Conservation (phyloP, 768 basidiomycete species). For the Trametes cingulata region DNA sequence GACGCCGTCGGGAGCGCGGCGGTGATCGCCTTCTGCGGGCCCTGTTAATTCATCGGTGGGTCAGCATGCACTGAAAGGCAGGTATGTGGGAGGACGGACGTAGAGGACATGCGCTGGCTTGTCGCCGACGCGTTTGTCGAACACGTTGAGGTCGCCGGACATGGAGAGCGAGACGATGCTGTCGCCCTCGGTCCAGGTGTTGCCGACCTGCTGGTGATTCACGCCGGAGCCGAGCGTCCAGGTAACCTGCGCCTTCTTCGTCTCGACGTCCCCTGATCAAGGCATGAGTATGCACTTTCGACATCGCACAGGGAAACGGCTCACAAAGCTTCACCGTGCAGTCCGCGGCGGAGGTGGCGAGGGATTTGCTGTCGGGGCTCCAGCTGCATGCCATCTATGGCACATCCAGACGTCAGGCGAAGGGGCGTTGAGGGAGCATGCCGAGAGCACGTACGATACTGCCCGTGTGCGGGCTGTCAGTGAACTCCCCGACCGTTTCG, state of each 20-base stretch:
- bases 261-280: constrained; percentile 74
- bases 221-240: constrained; percentile 80
- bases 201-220: constrained; percentile 83
- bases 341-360: constrained; percentile 86
- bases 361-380: constrained; percentile 69
- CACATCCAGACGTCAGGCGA: neutral
- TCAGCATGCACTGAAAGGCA: neutral
- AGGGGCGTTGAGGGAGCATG: neutral
- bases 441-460: constrained; percentile 57
- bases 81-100: constrained; percentile 40
- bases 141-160: constrained; percentile 76
- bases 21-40: constrained; percentile 80
- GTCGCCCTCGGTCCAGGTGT: constrained; percentile 73
- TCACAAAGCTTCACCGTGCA: constrained; percentile 85
- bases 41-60: constrained; percentile 43
- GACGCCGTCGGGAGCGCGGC: constrained; percentile 47
- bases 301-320: constrained; percentile 25
- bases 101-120: constrained; percentile 62
- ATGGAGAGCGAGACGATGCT: constrained; percentile 83
- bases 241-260: constrained; percentile 61
- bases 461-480: constrained; percentile 70
- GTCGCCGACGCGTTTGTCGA: constrained; percentile 70
- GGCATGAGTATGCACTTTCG: neutral
- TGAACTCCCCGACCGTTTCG: constrained; percentile 69
- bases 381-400: constrained; percentile 74